Percentiles rank a stretch among this genome's conserved stretches.
phyloP scores from a whole-genome alignment of 495 filamentous ascomycete species.

The Penicillium nucicola region DNA sequence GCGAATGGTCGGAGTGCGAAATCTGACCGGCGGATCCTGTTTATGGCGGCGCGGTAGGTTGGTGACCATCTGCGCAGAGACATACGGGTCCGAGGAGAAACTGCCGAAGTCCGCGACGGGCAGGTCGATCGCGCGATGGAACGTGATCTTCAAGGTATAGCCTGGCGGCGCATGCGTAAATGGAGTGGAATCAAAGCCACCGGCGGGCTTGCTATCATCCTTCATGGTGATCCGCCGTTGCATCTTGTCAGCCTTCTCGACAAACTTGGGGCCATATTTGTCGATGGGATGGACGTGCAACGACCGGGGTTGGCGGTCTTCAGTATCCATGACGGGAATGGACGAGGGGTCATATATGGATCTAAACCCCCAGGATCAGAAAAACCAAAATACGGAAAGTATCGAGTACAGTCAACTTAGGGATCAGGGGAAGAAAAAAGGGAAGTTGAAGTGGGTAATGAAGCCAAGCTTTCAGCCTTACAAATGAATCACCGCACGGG shows the following conservation, averaged over 20 bases:
- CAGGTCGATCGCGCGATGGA: conserved; percentile 75
- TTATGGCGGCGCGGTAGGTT: conserved; percentile 69
- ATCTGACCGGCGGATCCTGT: conserved; percentile 67
- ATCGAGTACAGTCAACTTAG: too few species aligned
- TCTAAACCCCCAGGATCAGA: too few species aligned
- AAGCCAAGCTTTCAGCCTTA: conserved; percentile 8
- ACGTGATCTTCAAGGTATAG: conserved; percentile 81
- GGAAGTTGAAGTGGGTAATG: not conserved
- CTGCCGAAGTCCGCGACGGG: conserved; percentile 76
- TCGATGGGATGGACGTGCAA: conserved; percentile 28
- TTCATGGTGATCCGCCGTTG: conserved; percentile 46
- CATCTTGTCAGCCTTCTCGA: conserved; percentile 55
- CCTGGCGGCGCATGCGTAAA: conserved; percentile 69
- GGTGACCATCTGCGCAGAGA: conserved; percentile 64
- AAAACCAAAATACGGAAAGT: too few species aligned
- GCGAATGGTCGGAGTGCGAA: conserved; percentile 73
- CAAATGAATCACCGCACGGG: too few species aligned
- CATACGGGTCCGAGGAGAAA: conserved; percentile 80
- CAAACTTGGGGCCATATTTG: conserved; percentile 46
- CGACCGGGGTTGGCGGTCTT: conserved; percentile 11
- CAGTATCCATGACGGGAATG: conserved; percentile 12
- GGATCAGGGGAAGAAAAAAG: not conserved
- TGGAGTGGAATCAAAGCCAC: conserved; percentile 76
- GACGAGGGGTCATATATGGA: not conserved
- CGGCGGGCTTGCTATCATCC: conserved; percentile 51